A percentile compares a stretch with the other conserved stretches of the same genome.
These are phyloP conservation scores for Fusarium nanum DNA, from an alignment of 2,329 filamentous ascomycete genomes.

Conservation along the genomic window DNA sequence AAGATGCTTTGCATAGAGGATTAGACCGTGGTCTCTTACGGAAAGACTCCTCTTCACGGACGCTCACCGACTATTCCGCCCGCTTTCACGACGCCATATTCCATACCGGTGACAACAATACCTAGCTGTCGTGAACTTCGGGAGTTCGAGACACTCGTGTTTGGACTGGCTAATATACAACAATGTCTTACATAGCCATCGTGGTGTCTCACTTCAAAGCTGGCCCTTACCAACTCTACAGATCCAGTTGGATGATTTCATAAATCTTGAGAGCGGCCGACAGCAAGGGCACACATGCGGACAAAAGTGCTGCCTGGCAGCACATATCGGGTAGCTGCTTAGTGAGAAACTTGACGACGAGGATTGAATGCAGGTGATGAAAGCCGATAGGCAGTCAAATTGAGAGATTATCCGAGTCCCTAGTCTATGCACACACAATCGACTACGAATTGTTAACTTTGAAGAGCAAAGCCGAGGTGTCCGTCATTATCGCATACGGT, in stretches of 20 bases:
- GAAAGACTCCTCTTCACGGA: slow-evolving; percentile 32
- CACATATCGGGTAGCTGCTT: slow-evolving; percentile 32
- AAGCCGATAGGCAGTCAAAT: slow-evolving; percentile 24
- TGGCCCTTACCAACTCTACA: slow-evolving; percentile 1
- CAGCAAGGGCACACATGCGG: background rate
- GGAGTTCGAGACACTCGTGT: slow-evolving; percentile 28
- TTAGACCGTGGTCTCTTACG: slow-evolving; percentile 32
- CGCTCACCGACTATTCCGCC: slow-evolving; percentile 46
- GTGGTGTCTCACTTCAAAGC: slow-evolving; percentile 31
- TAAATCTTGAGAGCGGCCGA: slow-evolving; percentile 18
- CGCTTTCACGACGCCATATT: slow-evolving; percentile 23
- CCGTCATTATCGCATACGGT: slow-evolving; percentile 19
- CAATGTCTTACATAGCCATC: slow-evolving; percentile 38
- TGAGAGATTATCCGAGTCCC: slow-evolving; percentile 20
- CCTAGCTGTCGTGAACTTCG: slow-evolving; percentile 23
- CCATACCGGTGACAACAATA: slow-evolving; percentile 27
- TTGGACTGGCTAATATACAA: slow-evolving; percentile 11
- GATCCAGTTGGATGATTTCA: slow-evolving; percentile 17
- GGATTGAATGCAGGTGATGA: slow-evolving; percentile 29
- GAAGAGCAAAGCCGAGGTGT: slow-evolving; percentile 27
- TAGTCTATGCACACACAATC: slow-evolving; percentile 13
- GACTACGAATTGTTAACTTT: slow-evolving; percentile 20
- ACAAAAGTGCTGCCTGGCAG: slow-evolving; percentile 34
- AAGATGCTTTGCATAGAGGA: slow-evolving; percentile 41
- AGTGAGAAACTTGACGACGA: slow-evolving; percentile 25